These are phyloP conservation scores for Moricandia moricandioides DNA, from an alignment of 345 rosid genomes.

Conservation along the genomic window DNA sequence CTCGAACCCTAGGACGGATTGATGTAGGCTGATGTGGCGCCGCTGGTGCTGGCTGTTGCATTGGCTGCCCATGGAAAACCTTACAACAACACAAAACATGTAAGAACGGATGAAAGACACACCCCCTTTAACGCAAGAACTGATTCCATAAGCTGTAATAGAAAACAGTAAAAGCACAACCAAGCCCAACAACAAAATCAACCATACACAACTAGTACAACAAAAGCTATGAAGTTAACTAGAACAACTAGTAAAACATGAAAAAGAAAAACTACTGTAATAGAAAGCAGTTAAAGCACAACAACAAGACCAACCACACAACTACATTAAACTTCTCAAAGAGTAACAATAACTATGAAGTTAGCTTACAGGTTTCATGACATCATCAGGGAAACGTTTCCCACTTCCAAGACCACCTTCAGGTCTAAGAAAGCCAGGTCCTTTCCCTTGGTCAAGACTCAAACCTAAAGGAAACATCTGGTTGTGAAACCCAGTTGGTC, in stretches of 20 bases:
- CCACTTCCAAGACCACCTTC: conserved; percentile 79
- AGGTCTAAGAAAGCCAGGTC: conserved; percentile 65
- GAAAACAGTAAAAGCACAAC: not conserved
- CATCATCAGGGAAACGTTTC: conserved; percentile 71
- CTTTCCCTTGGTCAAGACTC: conserved; percentile 90
- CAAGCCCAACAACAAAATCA: too few relatives aligned
- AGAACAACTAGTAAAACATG: too few relatives aligned
- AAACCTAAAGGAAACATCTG: conserved; percentile 75
- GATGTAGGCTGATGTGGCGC: conserved; percentile 83
- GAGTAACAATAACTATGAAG: not conserved
- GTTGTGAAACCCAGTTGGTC: conserved; percentile 59
- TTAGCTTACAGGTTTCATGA: conserved; percentile 69
- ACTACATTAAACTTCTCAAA: too few relatives aligned
- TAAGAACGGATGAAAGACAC: not conserved
- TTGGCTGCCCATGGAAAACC: conserved; percentile 92
- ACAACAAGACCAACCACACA: too few relatives aligned
- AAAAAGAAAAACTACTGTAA: not conserved
- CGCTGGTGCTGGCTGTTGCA: conserved; percentile 61
- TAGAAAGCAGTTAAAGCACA: not conserved
- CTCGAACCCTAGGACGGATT: conserved; percentile 95
- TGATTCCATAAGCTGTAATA: not conserved
- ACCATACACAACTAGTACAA: too few relatives aligned
- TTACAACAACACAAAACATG: conserved; percentile 30
- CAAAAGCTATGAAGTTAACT: too few relatives aligned
- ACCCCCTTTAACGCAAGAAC: not conserved